These are phyloP conservation scores for Williopsis jadinii DNA, from an alignment of 1,139 yeast species.

Conservation along the genomic window DNA sequence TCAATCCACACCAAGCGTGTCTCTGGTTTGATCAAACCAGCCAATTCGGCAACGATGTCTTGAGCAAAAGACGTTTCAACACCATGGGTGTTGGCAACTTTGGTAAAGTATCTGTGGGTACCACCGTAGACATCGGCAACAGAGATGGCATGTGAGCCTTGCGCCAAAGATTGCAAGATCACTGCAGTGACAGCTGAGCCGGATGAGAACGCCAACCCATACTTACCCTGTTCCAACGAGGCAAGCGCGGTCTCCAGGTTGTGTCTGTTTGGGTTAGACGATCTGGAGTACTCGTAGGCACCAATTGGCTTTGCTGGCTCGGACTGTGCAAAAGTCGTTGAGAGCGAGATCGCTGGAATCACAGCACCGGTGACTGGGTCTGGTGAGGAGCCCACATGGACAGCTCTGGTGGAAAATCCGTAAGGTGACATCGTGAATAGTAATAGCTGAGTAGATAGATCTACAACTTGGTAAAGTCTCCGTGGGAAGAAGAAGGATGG, in stretches of 20 bases:
- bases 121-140: conserved; percentile 93
- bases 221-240: conserved; percentile 67
- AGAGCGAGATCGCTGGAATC: conserved; percentile 75
- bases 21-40: conserved; percentile 46
- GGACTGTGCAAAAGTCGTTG: conserved; percentile 80
- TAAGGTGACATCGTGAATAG: conserved; percentile 22
- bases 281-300: conserved; percentile 77
- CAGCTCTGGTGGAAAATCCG: conserved; percentile 70
- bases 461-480: too few species aligned
- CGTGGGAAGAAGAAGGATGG: too few species aligned
- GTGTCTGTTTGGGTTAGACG: conserved; percentile 85
- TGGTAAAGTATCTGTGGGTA: conserved; percentile 85
- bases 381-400: conserved; percentile 74
- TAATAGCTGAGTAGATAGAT: too few species aligned
- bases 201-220: conserved; percentile 75
- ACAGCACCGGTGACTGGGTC: conserved; percentile 83
- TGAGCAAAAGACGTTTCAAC: conserved; percentile 64
- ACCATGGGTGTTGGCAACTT: conserved; percentile 78
- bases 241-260: conserved; percentile 79
- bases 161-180: conserved; percentile 66
- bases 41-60: conserved; percentile 55
- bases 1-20: conserved; percentile 84
- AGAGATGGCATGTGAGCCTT: conserved; percentile 68
- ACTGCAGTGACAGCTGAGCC: conserved; percentile 87
- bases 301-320: conserved; percentile 77